Conservation (phyloP, 2,329 filamentous ascomycete species). For the Talaromyces sp. region DNA sequence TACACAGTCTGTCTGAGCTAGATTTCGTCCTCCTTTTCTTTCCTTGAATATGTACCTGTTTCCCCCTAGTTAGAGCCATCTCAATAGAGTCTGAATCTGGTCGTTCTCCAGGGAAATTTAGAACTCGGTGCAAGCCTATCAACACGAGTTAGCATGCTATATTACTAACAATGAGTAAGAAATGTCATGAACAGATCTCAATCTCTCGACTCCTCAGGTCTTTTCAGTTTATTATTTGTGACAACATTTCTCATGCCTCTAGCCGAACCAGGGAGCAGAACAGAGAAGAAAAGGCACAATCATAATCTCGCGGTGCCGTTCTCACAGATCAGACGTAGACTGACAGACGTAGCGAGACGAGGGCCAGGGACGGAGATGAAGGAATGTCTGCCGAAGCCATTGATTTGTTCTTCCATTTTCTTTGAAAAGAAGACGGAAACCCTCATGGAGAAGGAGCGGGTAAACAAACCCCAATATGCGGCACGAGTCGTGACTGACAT, state of each 20-base stretch:
- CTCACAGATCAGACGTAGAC: not conserved
- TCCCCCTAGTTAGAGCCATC: not conserved
- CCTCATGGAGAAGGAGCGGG: slow-evolving; percentile 41
- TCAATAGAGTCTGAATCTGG: not conserved
- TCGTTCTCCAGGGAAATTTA: not conserved
- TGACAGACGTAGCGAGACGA: not conserved
- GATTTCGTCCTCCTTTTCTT: not conserved
- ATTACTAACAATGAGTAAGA: not conserved
- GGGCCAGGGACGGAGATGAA: not conserved
- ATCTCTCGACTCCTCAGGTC: slow-evolving; percentile 41
- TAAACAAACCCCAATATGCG: slow-evolving; percentile 20
- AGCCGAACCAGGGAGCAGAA: not conserved
- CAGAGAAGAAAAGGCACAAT: slow-evolving; percentile 8
- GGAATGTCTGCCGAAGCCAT: slow-evolving; percentile 42
- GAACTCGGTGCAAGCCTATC: not conserved
- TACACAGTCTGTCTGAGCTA: not conserved
- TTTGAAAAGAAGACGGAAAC: not conserved
- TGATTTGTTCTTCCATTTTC: slow-evolving; percentile 32
- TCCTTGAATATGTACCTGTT: not conserved
- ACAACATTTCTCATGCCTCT: slow-evolving; percentile 6
- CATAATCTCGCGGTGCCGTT: slow-evolving; percentile 21
- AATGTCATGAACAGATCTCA: not conserved
- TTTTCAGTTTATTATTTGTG: slow-evolving; percentile 36
- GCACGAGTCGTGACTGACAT: not conserved
- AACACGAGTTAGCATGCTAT: not conserved